Conservation (phyloP, 441 rosid species). For the Aleurites moluccanus region DNA sequence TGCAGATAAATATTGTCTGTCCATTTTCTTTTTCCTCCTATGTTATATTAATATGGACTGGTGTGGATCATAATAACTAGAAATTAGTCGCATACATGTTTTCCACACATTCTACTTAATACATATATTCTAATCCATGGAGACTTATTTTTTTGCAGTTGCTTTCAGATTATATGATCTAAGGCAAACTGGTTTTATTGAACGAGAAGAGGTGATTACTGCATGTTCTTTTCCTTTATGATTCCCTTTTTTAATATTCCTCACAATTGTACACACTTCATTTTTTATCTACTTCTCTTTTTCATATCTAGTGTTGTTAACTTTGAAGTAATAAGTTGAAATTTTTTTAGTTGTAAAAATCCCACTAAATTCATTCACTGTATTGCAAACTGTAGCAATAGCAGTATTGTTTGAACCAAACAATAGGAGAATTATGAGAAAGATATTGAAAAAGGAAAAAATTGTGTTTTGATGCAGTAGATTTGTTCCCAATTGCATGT, state of each 20-base stretch:
- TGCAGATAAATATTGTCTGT: background rate
- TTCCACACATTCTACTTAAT: background rate
- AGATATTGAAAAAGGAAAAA: background rate
- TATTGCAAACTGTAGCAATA: too few relatives aligned
- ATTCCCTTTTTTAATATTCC: background rate
- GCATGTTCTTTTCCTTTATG: background rate
- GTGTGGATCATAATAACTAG: background rate
- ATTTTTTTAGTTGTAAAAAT: background rate
- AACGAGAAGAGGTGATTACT: constrained; percentile 73
- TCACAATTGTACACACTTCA: background rate
- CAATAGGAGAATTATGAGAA: background rate
- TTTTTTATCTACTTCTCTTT: background rate
- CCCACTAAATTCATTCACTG: background rate
- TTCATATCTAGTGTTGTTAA: background rate
- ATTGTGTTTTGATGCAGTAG: background rate
- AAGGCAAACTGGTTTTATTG: constrained; percentile 81
- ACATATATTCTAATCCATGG: constrained; percentile 1
- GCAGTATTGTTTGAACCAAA: background rate
- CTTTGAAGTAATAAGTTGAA: background rate
- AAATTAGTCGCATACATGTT: background rate
- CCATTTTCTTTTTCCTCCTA: background rate
- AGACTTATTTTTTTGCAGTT: constrained; percentile 48
- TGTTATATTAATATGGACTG: background rate
- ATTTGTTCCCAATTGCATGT: background rate
- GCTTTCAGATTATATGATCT: constrained; percentile 84